Conservation (phyloP, 2,329 filamentous ascomycete genomes). For the Claviceps quebecensis region DNA sequence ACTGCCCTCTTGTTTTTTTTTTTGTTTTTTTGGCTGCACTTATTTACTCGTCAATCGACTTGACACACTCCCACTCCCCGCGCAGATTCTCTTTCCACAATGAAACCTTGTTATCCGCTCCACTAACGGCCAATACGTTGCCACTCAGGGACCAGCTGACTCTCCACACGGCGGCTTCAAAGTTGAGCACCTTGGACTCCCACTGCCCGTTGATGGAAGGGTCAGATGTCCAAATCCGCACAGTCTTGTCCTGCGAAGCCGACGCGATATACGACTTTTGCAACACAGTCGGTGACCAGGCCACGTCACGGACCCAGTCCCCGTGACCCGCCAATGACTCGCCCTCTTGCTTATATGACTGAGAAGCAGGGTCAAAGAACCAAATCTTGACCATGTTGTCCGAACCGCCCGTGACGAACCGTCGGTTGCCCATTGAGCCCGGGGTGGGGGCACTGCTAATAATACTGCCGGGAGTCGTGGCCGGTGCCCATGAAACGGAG, state of each 20-base stretch:
- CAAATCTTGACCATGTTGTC: constrained; percentile 93
- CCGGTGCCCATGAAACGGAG: constrained; percentile 88
- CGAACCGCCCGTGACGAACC: constrained; percentile 88
- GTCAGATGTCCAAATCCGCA: constrained; percentile 88
- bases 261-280: constrained; percentile 95
- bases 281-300: constrained; percentile 89
- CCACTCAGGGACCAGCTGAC: constrained; percentile 97
- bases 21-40: constrained; percentile 3
- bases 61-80: constrained; percentile 94
- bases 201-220: constrained; percentile 51
- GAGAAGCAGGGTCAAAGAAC: constrained; percentile 55
- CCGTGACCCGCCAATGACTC: constrained; percentile 64
- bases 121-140: constrained; percentile 87
- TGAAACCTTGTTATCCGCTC: constrained; percentile 90
- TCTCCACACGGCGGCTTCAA: constrained; percentile 84
- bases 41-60: constrained; percentile 91
- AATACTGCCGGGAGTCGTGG: constrained; percentile 69
- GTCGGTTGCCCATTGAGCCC: constrained; percentile 49
- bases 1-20: not conserved
- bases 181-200: constrained; percentile 72
- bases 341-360: constrained; percentile 47
- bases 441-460: constrained; percentile 55
- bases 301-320: constrained; percentile 96
- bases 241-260: constrained; percentile 91
- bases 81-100: constrained; percentile 97